Evolutionary conservation across 2,329 filamentous ascomycete species (phyloP), one percentile per base, ranked within the genome.

Genomic region (Penicillium sp.): DNA sequence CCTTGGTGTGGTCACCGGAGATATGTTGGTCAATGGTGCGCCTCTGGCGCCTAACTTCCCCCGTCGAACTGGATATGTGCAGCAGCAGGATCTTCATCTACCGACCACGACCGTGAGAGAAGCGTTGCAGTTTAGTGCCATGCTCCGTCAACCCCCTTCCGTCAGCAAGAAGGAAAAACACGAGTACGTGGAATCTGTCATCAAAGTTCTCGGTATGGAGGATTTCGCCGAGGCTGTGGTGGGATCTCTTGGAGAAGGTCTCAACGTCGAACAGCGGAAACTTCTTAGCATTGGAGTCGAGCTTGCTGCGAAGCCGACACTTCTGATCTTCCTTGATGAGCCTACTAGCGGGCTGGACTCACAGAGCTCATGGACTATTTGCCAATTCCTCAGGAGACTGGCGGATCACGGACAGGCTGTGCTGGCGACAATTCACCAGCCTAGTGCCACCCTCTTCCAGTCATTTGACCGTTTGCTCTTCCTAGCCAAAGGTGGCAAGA

Each of bases 341-440:
- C 90, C 90, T 10, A 95, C 89, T 2, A 59, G 88, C 28, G 90
- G 90, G 70, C 79, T 95, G 4, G 90, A 95, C 63, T 87, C 81
- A 45, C 89, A 95, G 65, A 93, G 86, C 2, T 90, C 88, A 1
- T 95, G 87, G 87, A 84, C 87, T 47, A 94, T 95, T 58, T 77
- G 87, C 35, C 81, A 84, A 53, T 78, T 95, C 15, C 76, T 96
- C 26, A 83, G 91, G 64, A 94, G 91, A 68, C 74, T 96, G 23
- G 87, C 88, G 53, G 86, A 91, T 63, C 83, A 80, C 41, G 90
- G 90, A 7, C 87, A 93, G 63, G 88, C 90, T 16, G 84, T 96
- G 58, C 79, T 96, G 10, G 94, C 87, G 68, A 95, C 90, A 0
- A 94, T 96, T 45, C 90, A 96, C 63, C 90, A 96, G 63, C 90